Evolutionary conservation across 2,329 filamentous ascomycete genomes (phyloP).

Genomic region (Xylaria multiplex): DNA sequence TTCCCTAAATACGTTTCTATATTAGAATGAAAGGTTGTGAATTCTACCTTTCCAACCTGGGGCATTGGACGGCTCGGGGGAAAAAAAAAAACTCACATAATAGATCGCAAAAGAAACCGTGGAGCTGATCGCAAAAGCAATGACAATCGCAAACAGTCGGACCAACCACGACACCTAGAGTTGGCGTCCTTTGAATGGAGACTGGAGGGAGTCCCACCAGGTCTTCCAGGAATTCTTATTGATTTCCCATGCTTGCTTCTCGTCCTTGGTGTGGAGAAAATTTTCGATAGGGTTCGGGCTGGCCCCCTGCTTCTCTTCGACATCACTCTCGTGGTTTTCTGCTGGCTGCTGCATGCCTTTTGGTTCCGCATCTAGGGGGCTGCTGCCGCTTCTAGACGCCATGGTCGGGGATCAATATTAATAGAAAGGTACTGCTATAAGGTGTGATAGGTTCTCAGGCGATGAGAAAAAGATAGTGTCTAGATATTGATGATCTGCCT

Average conservation of each 20-base stretch:
- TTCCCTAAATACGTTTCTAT: background rate
- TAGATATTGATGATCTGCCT: background rate
- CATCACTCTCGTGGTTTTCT: background rate
- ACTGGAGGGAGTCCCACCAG: slow-evolving; percentile 16
- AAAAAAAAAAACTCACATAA: slow-evolving; percentile 18
- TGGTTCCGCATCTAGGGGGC: background rate
- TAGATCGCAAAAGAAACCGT: slow-evolving; percentile 18
- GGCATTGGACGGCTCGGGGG: background rate
- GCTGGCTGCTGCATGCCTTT: background rate
- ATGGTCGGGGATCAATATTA: background rate
- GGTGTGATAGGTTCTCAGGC: background rate
- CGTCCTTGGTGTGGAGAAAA: slow-evolving; percentile 17
- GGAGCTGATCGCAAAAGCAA: slow-evolving; percentile 1
- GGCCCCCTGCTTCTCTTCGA: slow-evolving; percentile 3
- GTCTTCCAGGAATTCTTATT: slow-evolving; percentile 16
- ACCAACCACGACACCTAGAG: slow-evolving; percentile 28
- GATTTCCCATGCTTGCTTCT: slow-evolving; percentile 14
- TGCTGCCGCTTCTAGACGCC: slow-evolving; percentile 3
- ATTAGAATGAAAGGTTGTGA: slow-evolving; percentile 1
- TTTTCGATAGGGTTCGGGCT: background rate
- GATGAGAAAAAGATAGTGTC: background rate
- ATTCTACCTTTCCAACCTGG: no score
- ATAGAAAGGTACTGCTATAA: background rate
- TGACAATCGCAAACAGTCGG: slow-evolving; percentile 1
- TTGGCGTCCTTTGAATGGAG: slow-evolving; percentile 21